A percentile compares a stretch with the other conserved stretches of the same genome.
phyloP scores from a whole-genome alignment of 495 filamentous ascomycete genomes.

The Neurospora discreta region DNA sequence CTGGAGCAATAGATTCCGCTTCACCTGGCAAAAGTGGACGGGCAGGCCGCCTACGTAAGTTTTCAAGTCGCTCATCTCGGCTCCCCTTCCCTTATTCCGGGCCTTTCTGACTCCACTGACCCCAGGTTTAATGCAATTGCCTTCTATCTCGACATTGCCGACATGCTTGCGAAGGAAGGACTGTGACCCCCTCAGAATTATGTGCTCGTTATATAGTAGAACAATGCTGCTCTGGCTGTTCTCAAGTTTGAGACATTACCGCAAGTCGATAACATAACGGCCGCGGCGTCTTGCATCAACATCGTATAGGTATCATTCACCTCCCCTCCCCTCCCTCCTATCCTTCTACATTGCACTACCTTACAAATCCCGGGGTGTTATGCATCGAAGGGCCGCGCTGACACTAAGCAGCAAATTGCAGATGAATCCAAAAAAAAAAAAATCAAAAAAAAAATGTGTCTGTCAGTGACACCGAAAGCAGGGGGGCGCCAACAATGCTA shows the following conservation, averaged over 20 bases:
- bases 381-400: neutral
- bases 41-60: slow-evolving; percentile 61
- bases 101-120: neutral
- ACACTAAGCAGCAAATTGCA: neutral
- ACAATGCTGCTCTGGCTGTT: neutral
- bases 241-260: neutral
- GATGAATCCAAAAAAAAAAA: neutral
- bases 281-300: neutral
- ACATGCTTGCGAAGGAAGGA: slow-evolving; percentile 69
- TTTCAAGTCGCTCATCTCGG: neutral
- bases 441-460: neutral
- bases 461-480: neutral
- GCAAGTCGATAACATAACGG: neutral
- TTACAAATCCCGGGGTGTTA: neutral
- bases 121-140: slow-evolving; percentile 90
- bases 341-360: neutral
- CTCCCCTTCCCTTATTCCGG: neutral
- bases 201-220: neutral
- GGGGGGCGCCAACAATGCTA: neutral
- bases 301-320: neutral
- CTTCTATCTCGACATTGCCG: slow-evolving; percentile 85
- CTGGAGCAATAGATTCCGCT: slow-evolving; percentile 80
- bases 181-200: slow-evolving; percentile 23
- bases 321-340: neutral
- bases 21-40: slow-evolving; percentile 53